Percentiles rank a stretch among this genome's conserved stretches.
Evolutionary conservation across 805 yeast genomes (phyloP).

Genomic region (Jamesozyma lodderae): DNA sequence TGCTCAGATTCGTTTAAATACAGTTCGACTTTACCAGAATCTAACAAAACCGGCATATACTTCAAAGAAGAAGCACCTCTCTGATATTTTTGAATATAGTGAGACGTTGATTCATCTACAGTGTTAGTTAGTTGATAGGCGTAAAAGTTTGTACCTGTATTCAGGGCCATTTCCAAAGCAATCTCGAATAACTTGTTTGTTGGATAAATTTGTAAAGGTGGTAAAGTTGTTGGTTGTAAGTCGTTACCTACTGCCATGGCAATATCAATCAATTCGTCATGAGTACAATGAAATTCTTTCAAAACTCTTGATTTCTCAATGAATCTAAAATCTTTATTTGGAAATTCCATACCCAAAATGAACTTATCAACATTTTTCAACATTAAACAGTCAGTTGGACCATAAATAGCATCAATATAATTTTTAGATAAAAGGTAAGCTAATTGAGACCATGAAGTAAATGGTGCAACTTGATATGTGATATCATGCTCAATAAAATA

Average conservation of each 20-base stretch:
- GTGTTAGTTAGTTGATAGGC: slow-evolving; percentile 37
- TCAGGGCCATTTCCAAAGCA: slow-evolving; percentile 33
- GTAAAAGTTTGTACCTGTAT: slow-evolving; percentile 38
- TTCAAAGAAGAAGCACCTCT: slow-evolving; percentile 61
- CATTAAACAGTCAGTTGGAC: slow-evolving; percentile 73
- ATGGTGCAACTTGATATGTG: slow-evolving; percentile 75
- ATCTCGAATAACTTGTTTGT: slow-evolving; percentile 27
- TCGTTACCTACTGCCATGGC: slow-evolving; percentile 73
- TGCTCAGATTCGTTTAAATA: slow-evolving; percentile 19
- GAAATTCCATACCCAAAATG: slow-evolving; percentile 62
- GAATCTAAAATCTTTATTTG: slow-evolving; percentile 54
- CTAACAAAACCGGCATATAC: slow-evolving; percentile 64
- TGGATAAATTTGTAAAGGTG: slow-evolving; percentile 33
- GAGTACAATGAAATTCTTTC: slow-evolving; percentile 48
- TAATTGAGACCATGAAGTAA: slow-evolving; percentile 69
- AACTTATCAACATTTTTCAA: slow-evolving; percentile 55
- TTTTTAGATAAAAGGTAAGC: slow-evolving; percentile 53
- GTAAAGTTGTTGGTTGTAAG: slow-evolving; percentile 57
- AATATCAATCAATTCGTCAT: slow-evolving; percentile 65
- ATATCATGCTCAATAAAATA: slow-evolving; percentile 47
- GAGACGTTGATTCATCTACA: slow-evolving; percentile 32
- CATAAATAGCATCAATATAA: slow-evolving; percentile 66
- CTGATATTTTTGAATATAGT: slow-evolving; percentile 41
- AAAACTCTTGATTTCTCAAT: slow-evolving; percentile 52
- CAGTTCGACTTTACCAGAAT: slow-evolving; percentile 61